Evolutionary conservation across 106 monocot genomes (phyloP).

Genomic region (Dioscorea zingiberensis): DNA sequence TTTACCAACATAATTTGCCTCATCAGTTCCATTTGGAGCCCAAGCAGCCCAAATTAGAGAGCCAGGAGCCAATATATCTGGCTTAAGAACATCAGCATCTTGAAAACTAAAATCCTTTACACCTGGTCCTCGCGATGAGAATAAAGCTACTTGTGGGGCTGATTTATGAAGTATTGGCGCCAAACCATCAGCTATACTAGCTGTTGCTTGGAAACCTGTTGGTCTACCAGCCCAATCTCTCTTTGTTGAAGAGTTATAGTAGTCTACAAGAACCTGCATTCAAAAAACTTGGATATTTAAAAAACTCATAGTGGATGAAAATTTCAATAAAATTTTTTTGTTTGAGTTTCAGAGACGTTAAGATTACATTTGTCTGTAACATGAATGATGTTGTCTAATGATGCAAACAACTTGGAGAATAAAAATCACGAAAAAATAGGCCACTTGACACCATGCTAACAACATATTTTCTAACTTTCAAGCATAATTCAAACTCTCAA

Average conservation of each 20-base stretch:
- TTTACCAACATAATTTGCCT: constrained; percentile 77
- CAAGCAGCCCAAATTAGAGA: constrained; percentile 98
- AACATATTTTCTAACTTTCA: no score
- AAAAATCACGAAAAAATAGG: no score
- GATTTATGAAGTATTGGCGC: constrained; percentile 78
- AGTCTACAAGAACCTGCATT: constrained; percentile 73
- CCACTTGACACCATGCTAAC: no score
- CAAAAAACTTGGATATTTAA: background rate
- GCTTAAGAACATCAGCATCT: constrained; percentile 97
- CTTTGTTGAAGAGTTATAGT: constrained; percentile 76
- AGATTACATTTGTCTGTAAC: no score
- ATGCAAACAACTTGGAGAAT: no score
- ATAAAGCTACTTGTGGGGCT: constrained; percentile 90
- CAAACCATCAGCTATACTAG: constrained; percentile 78
- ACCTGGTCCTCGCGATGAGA: constrained; percentile 94
- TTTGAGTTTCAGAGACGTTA: no score
- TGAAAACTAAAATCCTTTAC: constrained; percentile 97
- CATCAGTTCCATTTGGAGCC: constrained; percentile 97
- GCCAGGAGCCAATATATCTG: constrained; percentile 96
- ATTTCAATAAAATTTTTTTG: no score
- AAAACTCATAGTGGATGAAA: no score
- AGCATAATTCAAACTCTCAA: no score
- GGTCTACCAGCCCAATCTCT: constrained; percentile 88
- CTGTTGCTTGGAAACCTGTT: constrained; percentile 54
- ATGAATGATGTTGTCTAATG: no score